These are phyloP conservation scores for Pochonia chlamydosporia DNA, from an alignment of 2,329 filamentous ascomycete genomes.

Conservation along the genomic window DNA sequence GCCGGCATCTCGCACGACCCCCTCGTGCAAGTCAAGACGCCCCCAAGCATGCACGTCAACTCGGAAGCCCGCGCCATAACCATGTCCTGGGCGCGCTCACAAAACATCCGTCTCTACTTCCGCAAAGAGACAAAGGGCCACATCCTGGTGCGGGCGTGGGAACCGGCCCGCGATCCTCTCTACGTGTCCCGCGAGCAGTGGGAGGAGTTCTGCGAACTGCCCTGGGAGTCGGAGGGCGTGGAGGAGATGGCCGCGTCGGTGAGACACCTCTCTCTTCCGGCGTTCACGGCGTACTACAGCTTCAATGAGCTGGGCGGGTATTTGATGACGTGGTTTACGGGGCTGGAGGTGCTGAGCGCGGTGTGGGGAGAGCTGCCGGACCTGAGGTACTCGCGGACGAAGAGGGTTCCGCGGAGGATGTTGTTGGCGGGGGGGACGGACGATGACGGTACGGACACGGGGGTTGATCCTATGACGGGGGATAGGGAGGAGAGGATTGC, in stretches of 20 bases:
- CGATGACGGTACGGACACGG: slow-evolving; percentile 1
- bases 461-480: slow-evolving; percentile 1
- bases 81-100: slow-evolving; percentile 11
- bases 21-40: slow-evolving; percentile 13
- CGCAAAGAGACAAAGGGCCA: background rate
- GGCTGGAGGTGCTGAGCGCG: slow-evolving; percentile 14
- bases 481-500: slow-evolving; percentile 4
- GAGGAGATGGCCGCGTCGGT: slow-evolving; percentile 10
- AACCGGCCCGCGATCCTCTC: background rate
- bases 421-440: background rate
- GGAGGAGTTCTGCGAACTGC: slow-evolving; percentile 12
- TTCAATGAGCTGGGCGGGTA: slow-evolving; percentile 8
- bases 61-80: slow-evolving; percentile 16
- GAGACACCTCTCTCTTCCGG: slow-evolving; percentile 18
- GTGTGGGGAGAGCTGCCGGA: slow-evolving; percentile 18
- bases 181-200: slow-evolving; percentile 12
- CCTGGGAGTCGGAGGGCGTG: background rate
- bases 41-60: slow-evolving; percentile 12
- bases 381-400: background rate
- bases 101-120: slow-evolving; percentile 5
- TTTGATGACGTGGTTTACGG: slow-evolving; percentile 11
- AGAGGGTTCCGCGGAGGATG: background rate
- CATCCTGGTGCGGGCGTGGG: slow-evolving; percentile 8
- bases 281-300: slow-evolving; percentile 20
- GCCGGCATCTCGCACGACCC: slow-evolving; percentile 2